Evolutionary conservation across 768 basidiomycete species (phyloP).

Genomic region (Termitomyces bulborhizus): DNA sequence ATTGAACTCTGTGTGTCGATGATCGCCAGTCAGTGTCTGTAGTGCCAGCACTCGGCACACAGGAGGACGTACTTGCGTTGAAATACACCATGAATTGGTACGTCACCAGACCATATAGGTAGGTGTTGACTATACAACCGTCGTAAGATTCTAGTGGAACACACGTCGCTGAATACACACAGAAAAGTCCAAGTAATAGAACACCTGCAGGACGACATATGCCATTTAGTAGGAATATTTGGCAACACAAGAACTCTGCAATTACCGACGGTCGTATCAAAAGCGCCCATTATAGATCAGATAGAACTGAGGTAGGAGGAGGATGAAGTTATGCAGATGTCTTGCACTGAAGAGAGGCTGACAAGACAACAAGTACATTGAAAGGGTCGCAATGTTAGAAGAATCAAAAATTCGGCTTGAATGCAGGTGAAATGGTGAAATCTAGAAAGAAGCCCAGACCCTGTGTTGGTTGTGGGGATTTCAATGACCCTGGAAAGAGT

Average conservation of each 20-base stretch:
- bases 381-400: slow-evolving; percentile 3
- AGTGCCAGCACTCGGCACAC: no score
- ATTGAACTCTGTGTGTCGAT: slow-evolving; percentile 22
- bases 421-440: neutral
- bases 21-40: neutral
- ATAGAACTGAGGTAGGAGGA: neutral
- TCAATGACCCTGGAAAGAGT: neutral
- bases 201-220: slow-evolving; percentile 14
- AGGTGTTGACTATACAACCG: slow-evolving; percentile 18
- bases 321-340: neutral
- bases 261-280: slow-evolving; percentile 24
- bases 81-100: slow-evolving; percentile 32
- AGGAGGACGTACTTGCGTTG: slow-evolving; percentile 17
- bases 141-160: neutral
- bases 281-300: slow-evolving; percentile 13
- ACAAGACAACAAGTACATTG: slow-evolving; percentile 4
- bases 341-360: neutral
- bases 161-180: slow-evolving; percentile 10
- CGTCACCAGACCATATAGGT: slow-evolving; percentile 28
- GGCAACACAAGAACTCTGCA: neutral
- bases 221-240: neutral
- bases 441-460: neutral
- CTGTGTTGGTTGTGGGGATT: neutral
- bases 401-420: neutral
- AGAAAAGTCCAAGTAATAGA: slow-evolving; percentile 20